These are phyloP conservation scores for Amanita pallidorosea DNA, from an alignment of 768 basidiomycete species.

Conservation along the genomic window DNA sequence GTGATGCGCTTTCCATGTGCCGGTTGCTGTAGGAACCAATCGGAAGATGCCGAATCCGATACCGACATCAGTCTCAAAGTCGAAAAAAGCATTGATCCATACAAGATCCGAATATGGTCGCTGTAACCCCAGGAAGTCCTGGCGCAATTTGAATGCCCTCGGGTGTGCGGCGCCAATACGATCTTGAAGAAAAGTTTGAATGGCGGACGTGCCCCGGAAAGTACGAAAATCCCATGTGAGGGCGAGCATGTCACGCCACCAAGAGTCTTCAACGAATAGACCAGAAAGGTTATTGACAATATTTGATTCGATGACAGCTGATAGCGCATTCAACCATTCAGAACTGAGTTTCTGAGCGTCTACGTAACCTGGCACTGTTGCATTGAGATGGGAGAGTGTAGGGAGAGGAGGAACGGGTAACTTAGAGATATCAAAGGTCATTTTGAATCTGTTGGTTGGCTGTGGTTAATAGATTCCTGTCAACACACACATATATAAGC, in stretches of 20 bases:
- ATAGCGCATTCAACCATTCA: conserved; percentile 19
- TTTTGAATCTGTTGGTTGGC: not conserved
- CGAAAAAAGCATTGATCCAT: conserved; percentile 37
- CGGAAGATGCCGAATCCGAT: conserved; percentile 32
- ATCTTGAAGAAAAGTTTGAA: conserved; percentile 27
- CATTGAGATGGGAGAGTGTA: conserved; percentile 17
- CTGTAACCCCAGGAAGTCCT: conserved; percentile 18
- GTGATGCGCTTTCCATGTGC: conserved; percentile 41
- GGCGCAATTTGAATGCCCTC: conserved; percentile 20
- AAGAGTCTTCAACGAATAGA: conserved; percentile 17
- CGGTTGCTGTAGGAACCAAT: conserved; percentile 26
- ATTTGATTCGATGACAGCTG: conserved; percentile 4
- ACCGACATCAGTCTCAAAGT: conserved; percentile 32
- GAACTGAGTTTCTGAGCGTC: conserved; percentile 16
- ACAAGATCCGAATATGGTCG: conserved; percentile 28
- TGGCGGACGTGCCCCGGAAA: conserved; percentile 38
- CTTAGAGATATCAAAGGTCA: not conserved
- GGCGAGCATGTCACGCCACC: conserved; percentile 42
- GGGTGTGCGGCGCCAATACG: conserved; percentile 20
- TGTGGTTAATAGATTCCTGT: too few species aligned
- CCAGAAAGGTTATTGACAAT: conserved; percentile 9
- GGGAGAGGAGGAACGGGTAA: conserved; percentile 15
- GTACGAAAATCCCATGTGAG: conserved; percentile 36
- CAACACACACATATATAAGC: too few species aligned
- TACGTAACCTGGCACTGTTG: conserved; percentile 11